phyloP scores from a whole-genome alignment of 805 yeast genomes.

The Starmerella asiatica region DNA sequence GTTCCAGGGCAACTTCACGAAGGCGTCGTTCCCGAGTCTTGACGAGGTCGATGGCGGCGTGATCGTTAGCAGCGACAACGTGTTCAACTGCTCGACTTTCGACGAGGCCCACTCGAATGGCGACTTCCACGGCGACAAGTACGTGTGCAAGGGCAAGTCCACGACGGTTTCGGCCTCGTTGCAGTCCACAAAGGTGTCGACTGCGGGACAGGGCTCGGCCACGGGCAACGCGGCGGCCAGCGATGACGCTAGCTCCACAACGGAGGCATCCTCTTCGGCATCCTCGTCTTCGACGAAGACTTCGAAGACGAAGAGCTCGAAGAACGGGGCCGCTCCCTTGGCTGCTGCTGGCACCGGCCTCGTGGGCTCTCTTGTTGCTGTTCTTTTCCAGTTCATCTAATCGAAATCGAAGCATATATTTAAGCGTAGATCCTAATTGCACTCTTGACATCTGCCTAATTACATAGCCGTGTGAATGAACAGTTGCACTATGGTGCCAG shows the following conservation, averaged over 20 bases:
- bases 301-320: conserved; percentile 7
- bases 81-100: conserved; percentile 70
- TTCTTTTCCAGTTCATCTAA: conserved; percentile 17
- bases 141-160: conserved; percentile 31
- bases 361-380: conserved; percentile 14
- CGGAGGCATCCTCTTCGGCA: conserved; percentile 3
- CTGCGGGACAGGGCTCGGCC: conserved; percentile 11
- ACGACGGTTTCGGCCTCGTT: conserved; percentile 21
- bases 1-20: conserved; percentile 65
- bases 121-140: conserved; percentile 82
- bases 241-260: conserved; percentile 7
- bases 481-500: too few relatives aligned
- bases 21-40: conserved; percentile 63
- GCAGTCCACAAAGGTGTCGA: conserved; percentile 10
- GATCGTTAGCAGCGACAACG: conserved; percentile 47
- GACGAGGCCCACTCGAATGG: conserved; percentile 59
- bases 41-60: conserved; percentile 86
- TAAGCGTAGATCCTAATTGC: too few relatives aligned
- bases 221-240: conserved; percentile 8
- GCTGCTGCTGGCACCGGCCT: conserved; percentile 17
- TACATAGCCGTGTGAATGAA: too few relatives aligned
- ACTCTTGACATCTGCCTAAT: too few relatives aligned
- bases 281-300: conserved; percentile 1
- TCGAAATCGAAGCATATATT: neutral
- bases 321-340: conserved; percentile 15